phyloP scores from a whole-genome alignment of 176 grass and related monocot species.

The Thalia dealbata region DNA sequence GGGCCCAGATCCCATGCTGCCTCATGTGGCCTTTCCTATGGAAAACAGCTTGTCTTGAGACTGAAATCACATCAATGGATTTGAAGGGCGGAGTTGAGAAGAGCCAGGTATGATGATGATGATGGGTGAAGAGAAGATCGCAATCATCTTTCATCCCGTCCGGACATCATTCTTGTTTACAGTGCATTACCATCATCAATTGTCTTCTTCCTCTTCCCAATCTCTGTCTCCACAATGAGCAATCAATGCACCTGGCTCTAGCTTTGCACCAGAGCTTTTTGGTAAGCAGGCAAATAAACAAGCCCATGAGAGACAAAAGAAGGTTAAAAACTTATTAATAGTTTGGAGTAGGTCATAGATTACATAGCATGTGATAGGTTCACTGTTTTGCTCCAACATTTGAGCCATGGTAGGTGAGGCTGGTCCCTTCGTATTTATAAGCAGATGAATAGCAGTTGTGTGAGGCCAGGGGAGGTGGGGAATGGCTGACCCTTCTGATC shows the following conservation, averaged over 20 bases:
- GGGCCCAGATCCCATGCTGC: neutral
- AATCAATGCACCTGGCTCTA: neutral
- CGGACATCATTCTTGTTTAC: neutral
- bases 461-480: neutral
- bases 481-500: neutral
- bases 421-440: neutral
- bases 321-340: neutral
- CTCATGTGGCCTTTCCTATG: neutral
- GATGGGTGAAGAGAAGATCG: neutral
- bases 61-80: neutral
- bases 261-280: neutral
- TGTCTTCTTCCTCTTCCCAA: neutral
- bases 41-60: neutral
- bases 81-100: neutral
- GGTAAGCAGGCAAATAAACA: too few species aligned
- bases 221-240: neutral
- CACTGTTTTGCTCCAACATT: neutral
- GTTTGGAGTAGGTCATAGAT: too few species aligned
- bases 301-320: neutral
- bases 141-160: neutral
- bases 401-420: neutral
- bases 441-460: neutral
- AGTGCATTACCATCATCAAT: neutral
- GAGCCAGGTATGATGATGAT: too few species aligned
- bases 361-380: neutral